Evolutionary conservation across 768 basidiomycete genomes (phyloP).

Genomic region (Cystofilobasidium macerans): DNA sequence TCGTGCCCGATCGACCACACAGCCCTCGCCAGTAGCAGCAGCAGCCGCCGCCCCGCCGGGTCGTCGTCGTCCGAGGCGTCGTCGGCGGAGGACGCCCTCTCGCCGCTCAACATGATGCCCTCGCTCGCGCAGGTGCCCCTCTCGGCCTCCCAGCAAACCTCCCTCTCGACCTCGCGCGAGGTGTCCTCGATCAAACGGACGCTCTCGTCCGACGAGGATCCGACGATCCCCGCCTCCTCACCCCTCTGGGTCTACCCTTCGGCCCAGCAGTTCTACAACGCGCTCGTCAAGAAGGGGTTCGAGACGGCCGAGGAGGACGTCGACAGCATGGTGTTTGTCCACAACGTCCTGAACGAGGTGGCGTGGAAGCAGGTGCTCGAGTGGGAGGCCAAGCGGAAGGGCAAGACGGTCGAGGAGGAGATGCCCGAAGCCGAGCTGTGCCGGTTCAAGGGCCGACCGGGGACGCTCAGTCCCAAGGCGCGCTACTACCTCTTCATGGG

Average conservation of each 20-base stretch:
- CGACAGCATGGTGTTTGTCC: conserved; percentile 94
- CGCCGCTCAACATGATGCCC: conserved; percentile 79
- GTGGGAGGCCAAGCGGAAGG: conserved; percentile 68
- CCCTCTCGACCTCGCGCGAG: conserved; percentile 62
- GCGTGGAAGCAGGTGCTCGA: conserved; percentile 89
- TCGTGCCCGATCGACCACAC: conserved; percentile 42
- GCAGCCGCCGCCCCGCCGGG: too few relatives aligned
- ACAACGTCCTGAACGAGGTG: conserved; percentile 93
- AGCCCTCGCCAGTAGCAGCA: too few relatives aligned
- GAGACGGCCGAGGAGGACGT: conserved; percentile 93
- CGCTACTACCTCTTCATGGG: conserved; percentile 74
- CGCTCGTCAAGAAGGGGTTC: conserved; percentile 89
- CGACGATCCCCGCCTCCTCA: conserved; percentile 36
- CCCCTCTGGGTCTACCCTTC: conserved; percentile 83
- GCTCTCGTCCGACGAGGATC: conserved; percentile 28
- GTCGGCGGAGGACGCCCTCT: conserved; percentile 40
- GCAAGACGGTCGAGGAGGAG: conserved; percentile 42
- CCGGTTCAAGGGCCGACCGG: conserved; percentile 77
- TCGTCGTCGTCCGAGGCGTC: too few relatives aligned
- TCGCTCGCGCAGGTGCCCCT: conserved; percentile 55
- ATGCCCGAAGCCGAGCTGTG: conserved; percentile 59
- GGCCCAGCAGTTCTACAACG: conserved; percentile 97
- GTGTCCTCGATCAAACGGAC: conserved; percentile 75
- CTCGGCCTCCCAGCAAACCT: conserved; percentile 47
- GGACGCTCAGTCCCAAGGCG: conserved; percentile 90